A percentile compares a stretch with the other conserved stretches of the same genome.
Evolutionary conservation across 345 rosid genomes (phyloP).

Genomic region (Mangifera indica): DNA sequence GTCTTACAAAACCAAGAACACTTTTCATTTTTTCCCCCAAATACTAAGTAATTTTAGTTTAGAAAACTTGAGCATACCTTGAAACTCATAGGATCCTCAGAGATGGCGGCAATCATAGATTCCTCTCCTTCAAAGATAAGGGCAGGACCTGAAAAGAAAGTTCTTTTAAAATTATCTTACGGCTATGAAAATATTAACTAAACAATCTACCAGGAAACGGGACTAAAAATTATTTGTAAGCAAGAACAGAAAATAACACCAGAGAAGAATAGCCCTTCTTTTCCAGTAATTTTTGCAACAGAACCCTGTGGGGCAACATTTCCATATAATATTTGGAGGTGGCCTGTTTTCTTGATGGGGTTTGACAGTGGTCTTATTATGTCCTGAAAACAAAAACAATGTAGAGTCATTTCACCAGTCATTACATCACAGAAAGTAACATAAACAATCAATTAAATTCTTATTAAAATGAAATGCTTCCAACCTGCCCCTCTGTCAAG

Average conservation of each 20-base stretch:
- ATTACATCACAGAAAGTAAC: background rate
- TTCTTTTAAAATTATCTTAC: constrained; percentile 7
- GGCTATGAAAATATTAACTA: constrained; percentile 1
- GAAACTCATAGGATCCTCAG: constrained; percentile 75
- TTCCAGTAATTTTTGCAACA: constrained; percentile 98
- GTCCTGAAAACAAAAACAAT: constrained; percentile 44
- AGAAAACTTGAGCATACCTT: constrained; percentile 47
- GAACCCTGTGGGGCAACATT: constrained; percentile 98
- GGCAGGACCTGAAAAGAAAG: constrained; percentile 75
- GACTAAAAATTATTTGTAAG: background rate
- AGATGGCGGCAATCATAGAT: constrained; percentile 81
- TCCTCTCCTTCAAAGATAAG: constrained; percentile 98
- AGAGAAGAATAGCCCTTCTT: constrained; percentile 92
- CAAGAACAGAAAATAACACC: constrained; percentile 41
- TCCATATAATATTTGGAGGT: constrained; percentile 83
- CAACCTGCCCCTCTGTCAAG: constrained; percentile 81
- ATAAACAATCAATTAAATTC: background rate
- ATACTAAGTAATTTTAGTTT: background rate
- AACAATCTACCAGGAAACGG: background rate
- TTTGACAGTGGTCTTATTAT: constrained; percentile 69
- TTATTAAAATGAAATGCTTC: constrained; percentile 1
- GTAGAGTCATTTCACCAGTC: background rate
- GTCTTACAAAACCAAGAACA: background rate
- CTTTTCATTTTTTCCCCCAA: background rate
- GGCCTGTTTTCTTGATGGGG: constrained; percentile 96